phyloP scores from a whole-genome alignment of 805 yeast species.

The Ogataea ramenticola region DNA sequence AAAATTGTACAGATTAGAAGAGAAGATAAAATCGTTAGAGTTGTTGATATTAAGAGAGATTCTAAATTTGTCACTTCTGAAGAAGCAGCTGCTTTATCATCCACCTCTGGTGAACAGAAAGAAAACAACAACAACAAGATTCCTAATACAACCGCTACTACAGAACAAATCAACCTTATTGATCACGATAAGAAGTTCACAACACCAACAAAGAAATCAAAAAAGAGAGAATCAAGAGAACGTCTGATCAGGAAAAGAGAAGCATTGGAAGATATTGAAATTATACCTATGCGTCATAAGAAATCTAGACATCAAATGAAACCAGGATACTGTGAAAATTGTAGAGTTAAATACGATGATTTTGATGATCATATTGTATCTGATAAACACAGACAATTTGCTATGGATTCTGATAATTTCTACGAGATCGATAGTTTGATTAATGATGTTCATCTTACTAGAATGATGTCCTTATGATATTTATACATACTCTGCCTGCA shows the following conservation, averaged over 20 bases:
- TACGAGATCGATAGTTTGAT: constrained; percentile 71
- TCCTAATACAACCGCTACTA: neutral
- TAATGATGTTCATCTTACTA: constrained; percentile 28
- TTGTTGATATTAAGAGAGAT: constrained; percentile 14
- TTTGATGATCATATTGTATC: constrained; percentile 70
- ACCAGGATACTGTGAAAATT: constrained; percentile 91
- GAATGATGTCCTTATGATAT: constrained; percentile 14
- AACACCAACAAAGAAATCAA: constrained; percentile 6
- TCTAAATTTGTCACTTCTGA: constrained; percentile 13
- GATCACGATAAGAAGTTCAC: constrained; percentile 2
- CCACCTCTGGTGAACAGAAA: neutral
- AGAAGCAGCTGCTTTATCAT: constrained; percentile 10
- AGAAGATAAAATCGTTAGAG: constrained; percentile 13
- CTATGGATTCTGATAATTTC: constrained; percentile 64
- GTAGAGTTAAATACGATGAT: constrained; percentile 74
- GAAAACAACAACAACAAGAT: too few species aligned
- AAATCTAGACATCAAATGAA: constrained; percentile 19
- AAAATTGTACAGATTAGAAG: constrained; percentile 15
- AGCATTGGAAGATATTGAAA: neutral
- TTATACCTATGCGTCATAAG: neutral
- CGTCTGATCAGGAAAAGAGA: neutral
- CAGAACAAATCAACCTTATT: too few species aligned
- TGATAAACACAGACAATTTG: constrained; percentile 71
- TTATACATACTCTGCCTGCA: neutral
- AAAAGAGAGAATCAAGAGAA: neutral